A percentile compares a stretch with the other conserved stretches of the same genome.
Evolutionary conservation across 1,139 yeast species (phyloP).

Genomic region (Candida labiduridarum): DNA sequence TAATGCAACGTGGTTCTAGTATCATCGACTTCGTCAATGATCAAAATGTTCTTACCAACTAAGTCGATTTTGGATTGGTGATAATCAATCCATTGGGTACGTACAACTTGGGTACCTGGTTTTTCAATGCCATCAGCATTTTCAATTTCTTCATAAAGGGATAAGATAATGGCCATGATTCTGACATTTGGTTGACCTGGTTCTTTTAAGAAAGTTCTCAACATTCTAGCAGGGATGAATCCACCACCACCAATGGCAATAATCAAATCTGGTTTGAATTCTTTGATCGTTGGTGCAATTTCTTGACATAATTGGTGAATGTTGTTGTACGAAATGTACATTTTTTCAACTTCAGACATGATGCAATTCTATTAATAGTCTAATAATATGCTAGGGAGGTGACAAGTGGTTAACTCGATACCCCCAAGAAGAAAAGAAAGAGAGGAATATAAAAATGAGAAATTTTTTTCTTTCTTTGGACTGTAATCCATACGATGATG

Average conservation of each 20-base stretch:
- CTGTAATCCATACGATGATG: neutral
- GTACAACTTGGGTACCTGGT: slow-evolving; percentile 82
- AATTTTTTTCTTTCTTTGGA: neutral
- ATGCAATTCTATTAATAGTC: neutral
- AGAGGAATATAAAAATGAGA: slow-evolving; percentile 1
- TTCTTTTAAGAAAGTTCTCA: slow-evolving; percentile 85
- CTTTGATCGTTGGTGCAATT: slow-evolving; percentile 70
- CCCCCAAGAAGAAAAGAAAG: slow-evolving; percentile 15
- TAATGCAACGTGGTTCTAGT: slow-evolving; percentile 94
- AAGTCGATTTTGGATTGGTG: slow-evolving; percentile 62
- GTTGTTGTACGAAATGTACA: slow-evolving; percentile 88
- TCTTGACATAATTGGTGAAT: slow-evolving; percentile 92
- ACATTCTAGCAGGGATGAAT: slow-evolving; percentile 92
- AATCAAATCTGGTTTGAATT: slow-evolving; percentile 79
- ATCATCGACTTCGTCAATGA: slow-evolving; percentile 94
- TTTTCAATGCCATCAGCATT: slow-evolving; percentile 52
- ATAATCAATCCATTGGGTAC: slow-evolving; percentile 97
- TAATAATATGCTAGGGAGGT: slow-evolving; percentile 5
- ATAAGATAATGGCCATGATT: slow-evolving; percentile 90
- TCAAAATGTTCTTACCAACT: slow-evolving; percentile 78
- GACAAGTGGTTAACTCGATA: slow-evolving; percentile 8
- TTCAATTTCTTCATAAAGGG: slow-evolving; percentile 82
- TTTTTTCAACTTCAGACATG: slow-evolving; percentile 52
- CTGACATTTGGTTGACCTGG: slow-evolving; percentile 88
- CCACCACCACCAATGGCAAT: slow-evolving; percentile 96